Base-by-base conservation (phyloP, 768 basidiomycete species). In the Ramaria rubella region DNA sequence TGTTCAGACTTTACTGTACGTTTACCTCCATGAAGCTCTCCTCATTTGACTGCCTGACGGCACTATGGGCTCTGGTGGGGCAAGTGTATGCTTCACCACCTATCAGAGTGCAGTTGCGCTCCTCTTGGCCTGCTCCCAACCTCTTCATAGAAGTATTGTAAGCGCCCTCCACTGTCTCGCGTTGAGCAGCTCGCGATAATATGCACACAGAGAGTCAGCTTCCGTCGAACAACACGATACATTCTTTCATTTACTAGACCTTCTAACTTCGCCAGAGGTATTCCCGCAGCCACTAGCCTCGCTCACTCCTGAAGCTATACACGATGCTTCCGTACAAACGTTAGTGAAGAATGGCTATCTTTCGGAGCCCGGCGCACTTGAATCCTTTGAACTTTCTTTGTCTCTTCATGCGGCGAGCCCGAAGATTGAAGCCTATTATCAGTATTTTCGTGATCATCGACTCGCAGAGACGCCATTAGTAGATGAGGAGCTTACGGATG, bases 341-440 rank as follows among this genome's bases (percentile, higher is more conserved):
- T 77, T 81, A 0, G 66, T 76, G 14, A 59, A 74, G 1, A 69
- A 73, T 42, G 79, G 79, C 0, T 71, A 79, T 34, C 67, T 89
- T 3, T 68, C 74, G 1, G 75, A 77, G 24, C 72, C 77, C 0
- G 80, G 78, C 3, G 69, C 78, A 0, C 63, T 82, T 14, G 77
- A 79, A 26, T 74, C 80, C 1, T 79, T 92, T 12, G 77, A 90
- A 60, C 78, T 87, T 69, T 81, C 82, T 45, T 76, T 97, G 24
- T 86, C 83, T 0, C 74, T 94, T 52, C 90, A 94, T 61, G 80
- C 85, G 2, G 78, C 86, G 6, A 82, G 82, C 0, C 92, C 94
- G 0, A 86, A 83, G 63, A 78, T 97, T 26, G 84, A 91, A 58
- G 93, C 94, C 0, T 88, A 86, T 65, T 91, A 87, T 66, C 79